Evolutionary conservation across 2,329 filamentous ascomycete genomes (phyloP), one percentile per base, ranked within the genome.

Genomic region (Botrytis paeoniae): DNA sequence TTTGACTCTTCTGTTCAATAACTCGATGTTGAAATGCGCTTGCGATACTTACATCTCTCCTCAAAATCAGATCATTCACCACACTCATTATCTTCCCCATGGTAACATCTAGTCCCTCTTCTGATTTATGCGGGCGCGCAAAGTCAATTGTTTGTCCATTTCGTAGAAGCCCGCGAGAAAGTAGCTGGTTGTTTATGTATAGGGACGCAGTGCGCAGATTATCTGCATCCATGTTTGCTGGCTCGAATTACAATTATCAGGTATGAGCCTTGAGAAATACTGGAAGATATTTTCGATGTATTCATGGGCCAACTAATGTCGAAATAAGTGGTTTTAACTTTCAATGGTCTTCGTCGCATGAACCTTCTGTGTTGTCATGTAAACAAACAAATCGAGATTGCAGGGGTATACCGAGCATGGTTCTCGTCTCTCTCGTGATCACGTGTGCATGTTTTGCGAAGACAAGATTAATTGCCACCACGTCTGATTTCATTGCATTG

Each of bases 81-180:
- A 99, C 87, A 80, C 95, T 93, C 84, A 99, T 97, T 78, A 98
- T 91, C 77, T 90, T 89, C 32, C 92, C 92, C 90, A 96, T 95
- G 29, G 92, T 93, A 69, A 87, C 88, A 79, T 88, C 87, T 54
- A 89, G 86, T 29, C 88, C 89, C 29, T 87, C 86, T 75, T 91
- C 88, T 74, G 86, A 87, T 75, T 89, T 86, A 70, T 89, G 89
- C 14, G 93, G 91, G 75, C 89, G 85, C 74, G 92, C 90, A 81
- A 99, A 99, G 82, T 98, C 91, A 82, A 99, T 93, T 60, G 84
- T 85, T 78, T 92, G 89, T 77, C 92, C 89, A 87, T 91, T 89
- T 77, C 88, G 86, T 37, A 92, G 81, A 16, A 92, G 83, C 4
- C 90, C 90, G 74, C 90, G 85, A 7, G 89, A 91, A 20, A 92